Conservation (phyloP, 2,329 filamentous ascomycete species). For the Alternaria postmessia region DNA sequence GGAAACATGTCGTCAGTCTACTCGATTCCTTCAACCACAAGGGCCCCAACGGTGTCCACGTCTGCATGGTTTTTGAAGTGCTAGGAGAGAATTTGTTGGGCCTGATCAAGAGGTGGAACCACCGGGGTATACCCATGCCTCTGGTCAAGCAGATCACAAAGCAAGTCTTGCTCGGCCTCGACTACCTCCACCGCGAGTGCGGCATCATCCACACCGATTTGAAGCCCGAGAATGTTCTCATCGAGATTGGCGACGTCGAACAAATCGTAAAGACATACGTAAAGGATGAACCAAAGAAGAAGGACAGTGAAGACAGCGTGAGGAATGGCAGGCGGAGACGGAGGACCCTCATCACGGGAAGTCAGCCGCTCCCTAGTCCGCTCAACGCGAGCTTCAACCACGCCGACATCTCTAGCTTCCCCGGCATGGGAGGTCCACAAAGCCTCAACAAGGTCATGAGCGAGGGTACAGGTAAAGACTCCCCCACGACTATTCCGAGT, state of each 20-base stretch:
- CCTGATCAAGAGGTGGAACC: conserved; percentile 98
- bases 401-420: conserved; percentile 70
- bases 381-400: conserved; percentile 91
- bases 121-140: conserved; percentile 93
- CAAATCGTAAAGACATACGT: conserved; percentile 98
- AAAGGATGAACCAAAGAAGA: conserved; percentile 73
- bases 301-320: conserved; percentile 85
- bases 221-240: conserved; percentile 97
- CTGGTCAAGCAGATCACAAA: conserved; percentile 99
- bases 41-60: conserved; percentile 93
- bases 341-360: conserved; percentile 94
- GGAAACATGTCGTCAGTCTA: conserved; percentile 93
- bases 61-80: conserved; percentile 99
- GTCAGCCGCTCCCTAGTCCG: conserved; percentile 92
- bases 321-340: conserved; percentile 88
- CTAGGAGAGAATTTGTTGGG: conserved; percentile 93
- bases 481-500: conserved; percentile 53
- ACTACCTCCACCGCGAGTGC: conserved; percentile 96
- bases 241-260: conserved; percentile 98
- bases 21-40: conserved; percentile 98
- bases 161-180: conserved; percentile 91
- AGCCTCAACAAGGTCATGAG: conserved; percentile 87
- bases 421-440: conserved; percentile 61
- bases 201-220: conserved; percentile 98
- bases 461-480: conserved; percentile 69